phyloP scores from a whole-genome alignment of 148 eudicot species.

The Silene conica region DNA sequence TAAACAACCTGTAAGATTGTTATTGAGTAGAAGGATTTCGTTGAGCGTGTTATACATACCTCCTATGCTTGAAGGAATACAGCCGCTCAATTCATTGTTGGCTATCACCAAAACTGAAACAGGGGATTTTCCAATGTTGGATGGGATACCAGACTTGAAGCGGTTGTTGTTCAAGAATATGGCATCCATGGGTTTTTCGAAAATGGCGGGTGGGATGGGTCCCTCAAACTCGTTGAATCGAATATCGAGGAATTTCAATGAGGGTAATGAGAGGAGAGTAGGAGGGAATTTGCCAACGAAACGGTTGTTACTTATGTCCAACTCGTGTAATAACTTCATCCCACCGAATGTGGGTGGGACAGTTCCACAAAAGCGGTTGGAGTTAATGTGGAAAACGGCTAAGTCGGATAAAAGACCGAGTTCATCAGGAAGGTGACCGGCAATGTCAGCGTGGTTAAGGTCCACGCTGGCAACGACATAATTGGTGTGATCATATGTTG shows the following conservation, averaged over 20 bases:
- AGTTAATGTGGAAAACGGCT: slow-evolving; percentile 82
- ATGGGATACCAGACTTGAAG: slow-evolving; percentile 63
- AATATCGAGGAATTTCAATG: slow-evolving; percentile 63
- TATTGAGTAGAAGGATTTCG: slow-evolving; percentile 59
- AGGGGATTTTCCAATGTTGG: slow-evolving; percentile 83
- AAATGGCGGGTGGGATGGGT: slow-evolving; percentile 45
- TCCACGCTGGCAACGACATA: slow-evolving; percentile 79
- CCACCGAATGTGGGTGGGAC: slow-evolving; percentile 47
- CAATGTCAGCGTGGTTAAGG: slow-evolving; percentile 89
- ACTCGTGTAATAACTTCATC: slow-evolving; percentile 61
- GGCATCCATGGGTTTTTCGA: slow-evolving; percentile 70
- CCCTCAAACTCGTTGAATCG: slow-evolving; percentile 93
- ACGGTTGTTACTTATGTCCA: slow-evolving; percentile 85
- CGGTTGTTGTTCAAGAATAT: slow-evolving; percentile 73
- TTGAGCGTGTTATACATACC: slow-evolving; percentile 66
- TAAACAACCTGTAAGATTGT: slow-evolving; percentile 75
- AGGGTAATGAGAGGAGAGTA: slow-evolving; percentile 46
- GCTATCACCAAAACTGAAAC: slow-evolving; percentile 87
- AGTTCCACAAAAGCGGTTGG: slow-evolving; percentile 83
- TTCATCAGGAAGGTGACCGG: slow-evolving; percentile 71
- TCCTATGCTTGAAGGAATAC: slow-evolving; percentile 79
- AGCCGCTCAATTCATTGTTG: slow-evolving; percentile 70
- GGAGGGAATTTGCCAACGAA: slow-evolving; percentile 69
- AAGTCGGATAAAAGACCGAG: slow-evolving; percentile 74
- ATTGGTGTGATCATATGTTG: background rate